Base-by-base conservation (phyloP, 75 land plant genomes). In the Cunninghamia lanceolata region DNA sequence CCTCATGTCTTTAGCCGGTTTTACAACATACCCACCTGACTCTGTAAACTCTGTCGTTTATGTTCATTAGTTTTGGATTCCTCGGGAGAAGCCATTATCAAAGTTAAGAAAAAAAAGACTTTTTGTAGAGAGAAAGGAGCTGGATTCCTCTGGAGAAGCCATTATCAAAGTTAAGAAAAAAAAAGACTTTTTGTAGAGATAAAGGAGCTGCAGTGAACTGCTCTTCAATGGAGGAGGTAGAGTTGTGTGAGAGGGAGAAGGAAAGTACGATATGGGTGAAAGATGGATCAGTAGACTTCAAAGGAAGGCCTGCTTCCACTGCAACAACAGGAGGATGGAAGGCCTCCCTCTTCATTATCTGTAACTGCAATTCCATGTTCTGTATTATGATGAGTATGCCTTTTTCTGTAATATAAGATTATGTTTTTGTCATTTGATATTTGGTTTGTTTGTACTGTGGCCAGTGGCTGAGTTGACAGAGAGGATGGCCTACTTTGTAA, bases 261-360 rank as follows among this genome's bases (percentile, higher is more conserved):
- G 83, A 40, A 38, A 16, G 8, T 39, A 78, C 21, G 32, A 35
- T 43, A 4, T 10, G 45, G 83, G n/a, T 42, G 25, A 85, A 47
- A 34, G 91, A 90, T 56, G 91, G 91, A 50, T 89, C 89, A 50
- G 91, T 90, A 36, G 95, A 93, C 82, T 52, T 86, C 88, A 66
- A 71, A 34, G 93, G 94, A 87, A 84, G 86, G 15, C 93, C 92
- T 2, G 86, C 59, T 68, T 28, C 36, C 54, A 52, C 89, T 36
- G 73, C 94, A 70, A 68, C 38, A 14, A 86, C 92, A 32, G 94
- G 96, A 25, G 92, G 96, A 17, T 93, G 96, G 96, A 92, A 80
- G 84, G 88, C 95, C 38, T 91, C 92, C 66, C 77, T 70, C 45
- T 93, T 89, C 89, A 88, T 94, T 87, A 89, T 94, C 0, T 93